Base-by-base conservation (phyloP, 2,329 filamentous ascomycete species). In the Xylaria polymorpha region DNA sequence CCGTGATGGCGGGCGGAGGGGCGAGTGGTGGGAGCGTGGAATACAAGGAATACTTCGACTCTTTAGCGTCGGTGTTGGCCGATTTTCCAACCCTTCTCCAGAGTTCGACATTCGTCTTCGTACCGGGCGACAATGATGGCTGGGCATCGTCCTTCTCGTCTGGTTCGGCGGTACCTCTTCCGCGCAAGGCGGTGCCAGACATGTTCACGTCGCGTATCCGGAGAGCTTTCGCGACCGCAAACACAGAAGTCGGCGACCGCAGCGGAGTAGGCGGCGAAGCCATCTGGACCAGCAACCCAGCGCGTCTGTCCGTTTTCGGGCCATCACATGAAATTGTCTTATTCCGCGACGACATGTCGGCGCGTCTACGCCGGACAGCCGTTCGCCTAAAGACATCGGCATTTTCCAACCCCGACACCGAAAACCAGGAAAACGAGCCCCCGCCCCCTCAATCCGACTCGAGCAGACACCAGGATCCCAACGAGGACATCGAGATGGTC, bases 81-180 rank as follows among this genome's bases (percentile, higher is more conserved):
- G 94, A 98, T 73, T 98, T 94, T 77, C 93, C 94, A 3, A 85
- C 87, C 0, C 86, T 99, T 15, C 86, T 98, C 51, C 91, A 91
- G 66, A 87, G 88, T 32, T 91, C 92, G 5, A 95, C 92, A 0
- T 97, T 98, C 79, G 85, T 97, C 39, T 97, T 99, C 77, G 92
- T 98, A 0, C 96, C 96, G 0, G 96, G 96, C 37, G 95, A 98
- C 81, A 97, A 98, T 78, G 96, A 99, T 79, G 94, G 93, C n/a
- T 99, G 96, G 96, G 89, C 91, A 5, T 97, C 94, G 0, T 88
- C 94, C 1, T 97, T 97, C 78, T 89, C 89, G 0, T 91, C 90
- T 1, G 93, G 93, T 4, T 91, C 92, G 0, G 89, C 91, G 0
- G 87, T 88, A 0, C 88, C 91, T 0, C 77, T 95, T 12, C 93